Conservation (phyloP, 148 eudicot genomes). For the Pharnaceum exiguum region DNA sequence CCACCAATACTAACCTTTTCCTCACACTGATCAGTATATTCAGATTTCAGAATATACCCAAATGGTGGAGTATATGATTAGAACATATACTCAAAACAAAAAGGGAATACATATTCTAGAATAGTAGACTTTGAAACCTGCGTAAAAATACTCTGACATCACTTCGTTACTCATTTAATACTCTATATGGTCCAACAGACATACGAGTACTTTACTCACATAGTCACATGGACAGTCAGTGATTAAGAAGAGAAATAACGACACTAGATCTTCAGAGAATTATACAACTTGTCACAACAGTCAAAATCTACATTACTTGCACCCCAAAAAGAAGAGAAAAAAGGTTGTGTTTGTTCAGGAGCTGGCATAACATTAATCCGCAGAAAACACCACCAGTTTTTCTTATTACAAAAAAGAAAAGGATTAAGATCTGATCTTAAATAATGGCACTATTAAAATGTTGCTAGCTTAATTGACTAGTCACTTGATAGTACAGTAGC, state of each 20-base stretch:
- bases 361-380: too few species aligned
- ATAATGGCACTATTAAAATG: not conserved
- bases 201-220: not conserved
- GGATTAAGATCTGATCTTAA: conserved; percentile 3
- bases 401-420: not conserved
- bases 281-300: too few species aligned
- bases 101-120: too few species aligned
- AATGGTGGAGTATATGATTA: not conserved
- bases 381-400: too few species aligned
- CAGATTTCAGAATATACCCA: conserved; percentile 15
- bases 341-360: too few species aligned
- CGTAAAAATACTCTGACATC: not conserved
- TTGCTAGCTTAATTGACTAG: too few species aligned
- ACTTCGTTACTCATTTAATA: not conserved
- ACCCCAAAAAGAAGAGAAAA: not conserved
- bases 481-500: too few species aligned
- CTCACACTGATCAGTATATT: not conserved
- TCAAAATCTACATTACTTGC: not conserved
- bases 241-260: not conserved
- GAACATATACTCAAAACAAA: not conserved
- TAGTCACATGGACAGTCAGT: conserved; percentile 13
- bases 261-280: not conserved
- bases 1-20: conserved; percentile 1
- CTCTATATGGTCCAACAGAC: too few species aligned
- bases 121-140: not conserved